Evolutionary conservation across 441 rosid species (phyloP).

Genomic region (Adansonia rubrostipa): DNA sequence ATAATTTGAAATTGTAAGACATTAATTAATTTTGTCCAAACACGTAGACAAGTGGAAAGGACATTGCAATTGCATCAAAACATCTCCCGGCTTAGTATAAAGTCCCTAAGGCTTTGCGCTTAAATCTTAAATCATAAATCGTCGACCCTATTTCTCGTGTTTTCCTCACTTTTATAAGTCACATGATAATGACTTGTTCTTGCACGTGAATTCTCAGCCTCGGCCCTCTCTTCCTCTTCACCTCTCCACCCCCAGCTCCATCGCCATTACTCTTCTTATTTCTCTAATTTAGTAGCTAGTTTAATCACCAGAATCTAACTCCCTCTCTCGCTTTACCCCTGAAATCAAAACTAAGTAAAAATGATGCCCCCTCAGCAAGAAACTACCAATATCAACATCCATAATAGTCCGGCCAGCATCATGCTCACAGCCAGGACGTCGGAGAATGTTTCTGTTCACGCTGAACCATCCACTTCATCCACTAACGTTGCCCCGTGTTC

Average conservation of each 20-base stretch:
- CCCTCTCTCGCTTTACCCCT: background rate
- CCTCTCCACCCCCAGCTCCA: background rate
- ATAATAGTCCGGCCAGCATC: constrained; percentile 26
- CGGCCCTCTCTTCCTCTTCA: background rate
- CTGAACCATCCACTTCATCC: constrained; percentile 50
- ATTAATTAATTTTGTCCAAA: background rate
- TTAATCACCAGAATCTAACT: no score
- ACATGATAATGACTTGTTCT: constrained; percentile 34
- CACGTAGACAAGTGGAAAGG: constrained; percentile 18
- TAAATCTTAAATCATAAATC: constrained; percentile 36
- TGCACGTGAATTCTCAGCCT: constrained; percentile 29
- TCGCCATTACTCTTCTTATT: background rate
- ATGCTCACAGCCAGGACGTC: constrained; percentile 33
- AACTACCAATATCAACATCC: constrained; percentile 27
- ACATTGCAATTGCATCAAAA: background rate
- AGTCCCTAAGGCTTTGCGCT: background rate
- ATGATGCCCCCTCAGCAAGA: constrained; percentile 75
- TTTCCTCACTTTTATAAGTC: constrained; percentile 33
- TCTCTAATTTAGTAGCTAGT: background rate
- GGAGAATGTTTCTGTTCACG: constrained; percentile 51
- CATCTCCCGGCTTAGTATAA: background rate
- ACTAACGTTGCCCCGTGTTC: constrained; percentile 41
- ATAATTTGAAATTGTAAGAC: background rate
- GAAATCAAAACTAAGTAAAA: background rate
- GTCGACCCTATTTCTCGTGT: constrained; percentile 43